These are phyloP conservation scores for Zizania latifolia DNA, from an alignment of 176 grass and related monocot genomes.

Conservation along the genomic window DNA sequence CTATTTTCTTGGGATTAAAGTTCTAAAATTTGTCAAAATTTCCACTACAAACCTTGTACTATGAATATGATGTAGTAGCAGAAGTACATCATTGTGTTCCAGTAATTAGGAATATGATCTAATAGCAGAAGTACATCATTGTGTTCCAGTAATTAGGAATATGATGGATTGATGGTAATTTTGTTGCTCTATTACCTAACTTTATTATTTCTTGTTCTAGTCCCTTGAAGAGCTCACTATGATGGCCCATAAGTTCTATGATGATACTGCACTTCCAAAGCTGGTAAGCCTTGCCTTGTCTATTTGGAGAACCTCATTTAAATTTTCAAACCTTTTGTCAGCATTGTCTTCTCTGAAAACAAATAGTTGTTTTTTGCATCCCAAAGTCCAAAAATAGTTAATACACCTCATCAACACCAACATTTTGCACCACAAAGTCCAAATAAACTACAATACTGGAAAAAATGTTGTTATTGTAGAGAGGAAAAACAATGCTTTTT, in stretches of 20 bases:
- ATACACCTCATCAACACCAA: background rate
- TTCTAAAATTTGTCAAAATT: background rate
- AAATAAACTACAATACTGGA: background rate
- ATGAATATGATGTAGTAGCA: background rate
- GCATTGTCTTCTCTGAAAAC: background rate
- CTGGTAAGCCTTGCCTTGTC: conserved; percentile 53
- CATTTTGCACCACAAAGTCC: background rate
- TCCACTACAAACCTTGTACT: background rate
- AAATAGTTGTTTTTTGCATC: background rate
- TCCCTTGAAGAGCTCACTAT: conserved; percentile 74
- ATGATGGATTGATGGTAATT: conserved; percentile 20
- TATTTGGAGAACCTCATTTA: conserved; percentile 17
- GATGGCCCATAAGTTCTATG: conserved; percentile 87
- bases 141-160: background rate
- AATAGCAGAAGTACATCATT: background rate
- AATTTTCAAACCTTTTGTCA: background rate
- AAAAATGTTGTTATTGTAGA: background rate
- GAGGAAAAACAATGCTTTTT: background rate
- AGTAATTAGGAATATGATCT: conserved; percentile 16
- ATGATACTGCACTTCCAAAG: conserved; percentile 92
- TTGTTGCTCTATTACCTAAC: conserved; percentile 18
- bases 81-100: background rate
- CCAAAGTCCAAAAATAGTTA: background rate
- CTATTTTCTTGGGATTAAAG: conserved; percentile 16
- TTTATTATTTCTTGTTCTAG: conserved; percentile 45